Percentiles rank a stretch among this genome's conserved stretches.
phyloP scores from a whole-genome alignment of 1,284 basidiomycete species.

The Prillingera fragicola region DNA sequence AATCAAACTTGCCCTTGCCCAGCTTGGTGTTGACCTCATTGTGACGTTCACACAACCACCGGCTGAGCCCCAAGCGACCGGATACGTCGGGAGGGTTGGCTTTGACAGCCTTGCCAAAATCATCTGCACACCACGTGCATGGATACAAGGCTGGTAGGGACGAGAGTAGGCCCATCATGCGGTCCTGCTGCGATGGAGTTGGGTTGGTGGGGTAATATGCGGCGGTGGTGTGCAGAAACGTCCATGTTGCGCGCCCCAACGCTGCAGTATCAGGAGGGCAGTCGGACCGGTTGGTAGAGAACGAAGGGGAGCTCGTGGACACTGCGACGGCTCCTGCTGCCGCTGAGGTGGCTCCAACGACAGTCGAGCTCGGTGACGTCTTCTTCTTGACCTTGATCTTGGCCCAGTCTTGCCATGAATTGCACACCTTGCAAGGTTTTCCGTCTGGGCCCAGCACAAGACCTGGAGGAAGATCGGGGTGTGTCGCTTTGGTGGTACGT shows the following conservation, averaged over 20 bases:
- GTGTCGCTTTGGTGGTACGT: conserved; percentile 43
- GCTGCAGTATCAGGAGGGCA: conserved; percentile 84
- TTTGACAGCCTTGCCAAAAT: conserved; percentile 63
- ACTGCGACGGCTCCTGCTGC: conserved; percentile 20
- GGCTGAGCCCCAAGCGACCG: conserved; percentile 61
- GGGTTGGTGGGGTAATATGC: conserved; percentile 86
- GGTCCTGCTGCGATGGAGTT: conserved; percentile 62
- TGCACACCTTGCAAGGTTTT: conserved; percentile 88
- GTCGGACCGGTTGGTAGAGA: conserved; percentile 51
- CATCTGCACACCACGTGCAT: conserved; percentile 73
- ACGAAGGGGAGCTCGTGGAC: conserved; percentile 20
- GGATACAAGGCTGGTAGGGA: conserved; percentile 79
- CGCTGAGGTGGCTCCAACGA: conserved; percentile 32
- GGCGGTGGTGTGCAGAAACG: conserved; percentile 87
- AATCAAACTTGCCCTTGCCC: conserved; percentile 77
- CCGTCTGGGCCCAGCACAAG: conserved; percentile 84
- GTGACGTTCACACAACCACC: conserved; percentile 84
- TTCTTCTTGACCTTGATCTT: conserved; percentile 49
- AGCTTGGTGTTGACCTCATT: conserved; percentile 83
- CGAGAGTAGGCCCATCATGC: conserved; percentile 72
- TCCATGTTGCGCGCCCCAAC: conserved; percentile 87
- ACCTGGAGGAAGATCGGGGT: conserved; percentile 59
- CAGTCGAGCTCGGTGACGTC: conserved; percentile 25
- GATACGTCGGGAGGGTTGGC: conserved; percentile 67
- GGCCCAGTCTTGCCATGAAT: conserved; percentile 69